These are phyloP conservation scores for Ceratopteris richardii DNA, from an alignment of 75 land plant genomes.

Conservation along the genomic window DNA sequence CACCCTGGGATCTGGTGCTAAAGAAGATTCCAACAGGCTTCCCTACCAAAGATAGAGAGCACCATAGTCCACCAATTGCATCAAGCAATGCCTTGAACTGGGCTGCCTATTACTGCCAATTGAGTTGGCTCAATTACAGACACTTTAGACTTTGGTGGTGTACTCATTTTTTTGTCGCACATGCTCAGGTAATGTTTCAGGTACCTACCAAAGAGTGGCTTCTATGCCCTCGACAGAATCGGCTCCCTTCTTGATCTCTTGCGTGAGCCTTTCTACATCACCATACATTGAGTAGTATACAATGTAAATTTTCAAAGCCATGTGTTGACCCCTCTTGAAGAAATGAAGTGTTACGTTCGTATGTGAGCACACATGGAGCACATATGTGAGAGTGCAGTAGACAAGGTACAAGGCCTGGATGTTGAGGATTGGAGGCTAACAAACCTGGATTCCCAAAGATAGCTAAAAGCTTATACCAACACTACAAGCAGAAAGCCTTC, in stretches of 20 bases:
- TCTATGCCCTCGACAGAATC: conserved; percentile 88
- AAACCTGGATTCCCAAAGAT: too few relatives aligned
- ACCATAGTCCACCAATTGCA: conserved; percentile 87
- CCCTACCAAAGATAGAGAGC: conserved; percentile 69
- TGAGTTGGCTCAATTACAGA: conserved; percentile 62
- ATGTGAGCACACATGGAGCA: too few relatives aligned
- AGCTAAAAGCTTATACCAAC: too few relatives aligned
- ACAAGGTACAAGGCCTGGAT: too few relatives aligned
- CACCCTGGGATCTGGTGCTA: conserved; percentile 86
- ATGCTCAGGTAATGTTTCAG: conserved; percentile 76
- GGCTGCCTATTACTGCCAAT: conserved; percentile 81
- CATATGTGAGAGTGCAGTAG: too few relatives aligned
- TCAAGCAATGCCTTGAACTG: conserved; percentile 94
- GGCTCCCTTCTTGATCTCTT: conserved; percentile 87
- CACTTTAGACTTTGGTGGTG: conserved; percentile 73
- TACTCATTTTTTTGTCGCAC: conserved; percentile 66
- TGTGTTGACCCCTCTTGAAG: conserved; percentile 2
- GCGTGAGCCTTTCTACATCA: conserved; percentile 72
- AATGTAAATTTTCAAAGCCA: conserved; percentile 38
- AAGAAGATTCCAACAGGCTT: conserved; percentile 88
- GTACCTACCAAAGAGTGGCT: conserved; percentile 82
- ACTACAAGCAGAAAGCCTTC: too few relatives aligned
- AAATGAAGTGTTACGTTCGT: too few relatives aligned
- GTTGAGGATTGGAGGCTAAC: too few relatives aligned
- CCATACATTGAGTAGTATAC: conserved; percentile 91